phyloP scores from a whole-genome alignment of 225 moss, liverwort and hornwort genomes.

The Thuidium tamariscinum region DNA sequence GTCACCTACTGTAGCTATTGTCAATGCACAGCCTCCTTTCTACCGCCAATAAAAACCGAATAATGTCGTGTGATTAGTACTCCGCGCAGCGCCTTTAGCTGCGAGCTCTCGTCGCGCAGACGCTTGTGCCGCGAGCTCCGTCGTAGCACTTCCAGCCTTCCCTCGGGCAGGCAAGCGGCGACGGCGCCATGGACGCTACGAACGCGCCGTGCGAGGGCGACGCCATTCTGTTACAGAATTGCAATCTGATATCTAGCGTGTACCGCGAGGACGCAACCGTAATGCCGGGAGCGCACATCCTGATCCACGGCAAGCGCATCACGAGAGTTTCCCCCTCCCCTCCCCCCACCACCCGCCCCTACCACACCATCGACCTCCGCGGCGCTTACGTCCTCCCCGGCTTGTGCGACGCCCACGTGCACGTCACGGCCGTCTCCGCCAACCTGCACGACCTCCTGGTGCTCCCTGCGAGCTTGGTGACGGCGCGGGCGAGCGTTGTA shows the following conservation, averaged over 20 bases:
- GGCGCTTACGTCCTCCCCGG: conserved; percentile 8
- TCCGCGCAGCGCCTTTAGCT: not conserved
- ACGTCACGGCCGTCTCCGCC: conserved; percentile 38
- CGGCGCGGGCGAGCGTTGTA: conserved; percentile 30
- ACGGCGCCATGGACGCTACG: not conserved
- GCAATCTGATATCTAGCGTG: conserved; percentile 23
- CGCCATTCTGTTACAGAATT: conserved; percentile 16
- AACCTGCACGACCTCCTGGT: conserved; percentile 46
- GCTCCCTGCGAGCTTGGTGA: conserved; percentile 38
- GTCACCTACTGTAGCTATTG: not conserved
- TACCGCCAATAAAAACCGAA: too few species aligned
- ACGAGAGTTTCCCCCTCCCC: not conserved
- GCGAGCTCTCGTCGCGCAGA: not conserved
- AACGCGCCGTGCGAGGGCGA: not conserved
- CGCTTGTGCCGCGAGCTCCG: not conserved
- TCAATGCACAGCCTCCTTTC: not conserved
- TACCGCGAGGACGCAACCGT: not conserved
- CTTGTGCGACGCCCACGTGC: conserved; percentile 44
- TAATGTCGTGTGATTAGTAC: not conserved
- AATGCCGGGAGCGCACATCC: not conserved
- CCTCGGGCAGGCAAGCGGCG: not conserved
- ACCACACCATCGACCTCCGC: conserved; percentile 4
- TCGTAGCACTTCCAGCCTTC: not conserved
- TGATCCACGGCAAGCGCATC: conserved; percentile 23
- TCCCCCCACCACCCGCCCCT: not conserved